Evolutionary conservation across 1,284 basidiomycete species (phyloP).

Genomic region (Abortiporus biennis): DNA sequence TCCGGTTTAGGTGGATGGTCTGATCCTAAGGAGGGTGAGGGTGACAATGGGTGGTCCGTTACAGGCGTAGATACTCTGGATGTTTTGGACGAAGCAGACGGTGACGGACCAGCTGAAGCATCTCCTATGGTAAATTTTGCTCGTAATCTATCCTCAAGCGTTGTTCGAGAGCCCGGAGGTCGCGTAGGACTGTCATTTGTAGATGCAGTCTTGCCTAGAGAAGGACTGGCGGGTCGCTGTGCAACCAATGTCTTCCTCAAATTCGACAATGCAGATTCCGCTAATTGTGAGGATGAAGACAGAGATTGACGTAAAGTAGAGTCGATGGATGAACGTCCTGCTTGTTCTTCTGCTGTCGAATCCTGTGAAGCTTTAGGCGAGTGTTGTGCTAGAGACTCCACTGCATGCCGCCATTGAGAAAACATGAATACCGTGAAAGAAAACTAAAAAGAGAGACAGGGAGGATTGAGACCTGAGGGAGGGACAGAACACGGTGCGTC

Average conservation of each 20-base stretch:
- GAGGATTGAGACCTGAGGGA: no score
- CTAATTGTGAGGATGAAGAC: constrained; percentile 44
- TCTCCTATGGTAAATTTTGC: constrained; percentile 55
- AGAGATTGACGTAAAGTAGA: constrained; percentile 16
- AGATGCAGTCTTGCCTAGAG: constrained; percentile 12
- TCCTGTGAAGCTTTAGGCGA: constrained; percentile 24
- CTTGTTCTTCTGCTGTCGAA: constrained; percentile 15
- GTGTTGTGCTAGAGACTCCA: constrained; percentile 21
- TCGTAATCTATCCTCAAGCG: constrained; percentile 67
- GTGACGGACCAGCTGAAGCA: constrained; percentile 38
- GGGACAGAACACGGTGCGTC: no score
- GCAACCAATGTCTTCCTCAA: constrained; percentile 55
- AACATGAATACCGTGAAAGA: no score
- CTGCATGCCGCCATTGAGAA: constrained; percentile 23
- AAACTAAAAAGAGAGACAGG: no score
- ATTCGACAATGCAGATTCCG: constrained; percentile 53
- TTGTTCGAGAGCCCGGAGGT: constrained; percentile 24
- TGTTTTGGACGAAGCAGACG: constrained; percentile 32
- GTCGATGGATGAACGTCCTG: constrained; percentile 18
- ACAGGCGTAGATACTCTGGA: constrained; percentile 35
- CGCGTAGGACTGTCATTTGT: constrained; percentile 12
- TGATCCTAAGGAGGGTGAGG: constrained; percentile 32
- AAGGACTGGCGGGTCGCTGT: constrained; percentile 43
- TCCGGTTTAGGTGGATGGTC: constrained; percentile 18
- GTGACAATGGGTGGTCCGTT: constrained; percentile 26